A percentile compares a stretch with the other conserved stretches of the same genome.
Conservation (phyloP, 139 green algal genomes). For the Auxenochlorella pyrenoidosa region DNA sequence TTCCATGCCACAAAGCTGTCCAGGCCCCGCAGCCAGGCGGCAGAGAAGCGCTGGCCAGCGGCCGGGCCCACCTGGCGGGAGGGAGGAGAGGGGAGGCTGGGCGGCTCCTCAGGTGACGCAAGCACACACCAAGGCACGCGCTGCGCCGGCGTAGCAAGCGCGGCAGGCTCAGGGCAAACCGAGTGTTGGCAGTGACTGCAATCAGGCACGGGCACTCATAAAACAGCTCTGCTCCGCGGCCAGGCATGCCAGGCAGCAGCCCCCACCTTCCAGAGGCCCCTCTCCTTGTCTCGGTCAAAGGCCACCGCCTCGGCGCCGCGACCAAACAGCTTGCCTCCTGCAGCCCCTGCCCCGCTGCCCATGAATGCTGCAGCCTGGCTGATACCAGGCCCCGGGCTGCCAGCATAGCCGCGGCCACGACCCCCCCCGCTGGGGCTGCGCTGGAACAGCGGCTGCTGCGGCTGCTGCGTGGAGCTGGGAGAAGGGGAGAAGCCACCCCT, state of each 20-base stretch:
- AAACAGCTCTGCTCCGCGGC: not conserved
- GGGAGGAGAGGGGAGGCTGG: no score
- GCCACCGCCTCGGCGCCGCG: slow-evolving; percentile 4
- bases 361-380: not conserved
- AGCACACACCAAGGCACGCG: not conserved
- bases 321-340: slow-evolving; percentile 21
- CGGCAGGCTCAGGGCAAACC: no score
- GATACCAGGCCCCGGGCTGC: not conserved
- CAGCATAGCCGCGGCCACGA: not conserved
- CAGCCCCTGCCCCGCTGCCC: not conserved
- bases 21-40: slow-evolving; percentile 21
- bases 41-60: slow-evolving; percentile 17
- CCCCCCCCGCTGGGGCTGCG: not conserved
- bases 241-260: not conserved
- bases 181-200: no score
- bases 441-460: not conserved
- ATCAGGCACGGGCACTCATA: not conserved
- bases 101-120: not conserved
- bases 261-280: slow-evolving; percentile 19
- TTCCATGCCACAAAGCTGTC: slow-evolving; percentile 17
- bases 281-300: slow-evolving; percentile 31
- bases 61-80: slow-evolving; percentile 28
- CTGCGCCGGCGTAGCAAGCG: not conserved
- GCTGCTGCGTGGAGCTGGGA: not conserved
- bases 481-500: not conserved